Conservation (phyloP, 2,329 filamentous ascomycete genomes). For the Chaetomium sp. region DNA sequence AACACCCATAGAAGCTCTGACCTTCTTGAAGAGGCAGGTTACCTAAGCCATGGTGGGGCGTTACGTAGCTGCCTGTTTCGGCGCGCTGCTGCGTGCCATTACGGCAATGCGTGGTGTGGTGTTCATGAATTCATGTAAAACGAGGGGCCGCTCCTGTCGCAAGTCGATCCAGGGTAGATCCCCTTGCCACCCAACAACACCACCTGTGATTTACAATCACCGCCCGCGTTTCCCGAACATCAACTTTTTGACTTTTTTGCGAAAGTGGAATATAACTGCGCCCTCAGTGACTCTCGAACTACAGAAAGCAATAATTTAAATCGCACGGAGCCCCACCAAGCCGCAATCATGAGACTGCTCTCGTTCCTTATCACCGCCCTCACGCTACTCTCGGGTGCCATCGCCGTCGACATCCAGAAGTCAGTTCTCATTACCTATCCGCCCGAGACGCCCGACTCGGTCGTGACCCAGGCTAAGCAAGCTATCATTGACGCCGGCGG, state of each 20-base stretch:
- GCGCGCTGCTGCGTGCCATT: not conserved
- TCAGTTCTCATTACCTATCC: slow-evolving; percentile 79
- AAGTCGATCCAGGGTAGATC: slow-evolving; percentile 8
- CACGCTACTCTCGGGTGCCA: slow-evolving; percentile 58
- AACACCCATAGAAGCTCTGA: slow-evolving; percentile 11
- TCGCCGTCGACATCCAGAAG: slow-evolving; percentile 68
- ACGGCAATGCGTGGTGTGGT: slow-evolving; percentile 1
- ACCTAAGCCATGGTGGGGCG: slow-evolving; percentile 7
- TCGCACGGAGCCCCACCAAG: not conserved
- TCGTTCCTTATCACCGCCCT: slow-evolving; percentile 57
- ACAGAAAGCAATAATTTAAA: not conserved
- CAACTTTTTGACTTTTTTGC: not conserved
- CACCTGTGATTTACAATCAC: not conserved
- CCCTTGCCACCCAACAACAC: slow-evolving; percentile 20
- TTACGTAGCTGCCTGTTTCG: slow-evolving; percentile 25
- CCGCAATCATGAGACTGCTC: slow-evolving; percentile 63
- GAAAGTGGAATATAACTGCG: not conserved
- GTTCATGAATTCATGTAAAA: slow-evolving; percentile 15
- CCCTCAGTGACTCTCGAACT: not conserved
- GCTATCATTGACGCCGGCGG: slow-evolving; percentile 71
- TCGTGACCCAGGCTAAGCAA: slow-evolving; percentile 72
- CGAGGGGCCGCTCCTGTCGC: slow-evolving; percentile 15
- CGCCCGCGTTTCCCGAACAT: not conserved
- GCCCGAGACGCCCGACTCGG: slow-evolving; percentile 64
- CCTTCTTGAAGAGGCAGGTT: slow-evolving; percentile 23